Percentiles rank a stretch among this genome's conserved stretches.
These are phyloP conservation scores for Apiosordaria backusii DNA, from an alignment of 495 filamentous ascomycete genomes.

Conservation along the genomic window DNA sequence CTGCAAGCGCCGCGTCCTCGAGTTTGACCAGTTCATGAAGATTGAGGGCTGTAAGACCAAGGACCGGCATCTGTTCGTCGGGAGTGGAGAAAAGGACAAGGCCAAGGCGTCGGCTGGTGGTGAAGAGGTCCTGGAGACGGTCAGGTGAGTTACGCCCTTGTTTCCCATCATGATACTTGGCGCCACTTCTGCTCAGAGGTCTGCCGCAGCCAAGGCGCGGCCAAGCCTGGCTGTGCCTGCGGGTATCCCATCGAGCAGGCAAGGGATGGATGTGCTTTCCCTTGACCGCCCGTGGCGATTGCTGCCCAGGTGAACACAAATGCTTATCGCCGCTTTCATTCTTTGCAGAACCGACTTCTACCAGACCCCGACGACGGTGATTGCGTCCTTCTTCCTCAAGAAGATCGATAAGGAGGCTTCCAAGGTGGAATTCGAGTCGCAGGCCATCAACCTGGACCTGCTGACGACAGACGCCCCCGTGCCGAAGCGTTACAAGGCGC, in stretches of 20 bases:
- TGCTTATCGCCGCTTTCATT: constrained; percentile 14
- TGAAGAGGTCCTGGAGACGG: constrained; percentile 61
- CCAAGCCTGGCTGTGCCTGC: constrained; percentile 35
- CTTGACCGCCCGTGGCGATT: constrained; percentile 8
- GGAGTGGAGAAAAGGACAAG: constrained; percentile 64
- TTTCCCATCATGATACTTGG: constrained; percentile 11
- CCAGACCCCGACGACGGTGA: constrained; percentile 80
- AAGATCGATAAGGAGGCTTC: constrained; percentile 85
- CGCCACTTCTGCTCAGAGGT: constrained; percentile 1
- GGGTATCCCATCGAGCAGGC: constrained; percentile 10
- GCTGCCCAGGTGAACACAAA: constrained; percentile 12
- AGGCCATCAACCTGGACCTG: constrained; percentile 68
- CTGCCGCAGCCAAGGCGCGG: constrained; percentile 28
- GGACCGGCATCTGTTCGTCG: constrained; percentile 78
- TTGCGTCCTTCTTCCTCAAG: constrained; percentile 91
- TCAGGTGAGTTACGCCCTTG: constrained; percentile 53
- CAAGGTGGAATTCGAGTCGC: constrained; percentile 60
- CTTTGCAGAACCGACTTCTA: constrained; percentile 80
- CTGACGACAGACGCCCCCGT: constrained; percentile 66
- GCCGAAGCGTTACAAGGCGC: constrained; percentile 72
- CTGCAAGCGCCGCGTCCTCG: constrained; percentile 90
- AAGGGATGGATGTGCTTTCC: constrained; percentile 11
- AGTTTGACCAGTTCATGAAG: constrained; percentile 97
- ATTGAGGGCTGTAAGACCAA: constrained; percentile 87
- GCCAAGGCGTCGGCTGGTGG: constrained; percentile 26